Evolutionary conservation across 2,329 filamentous ascomycete genomes (phyloP).

Genomic region (Phyllachora maydis): DNA sequence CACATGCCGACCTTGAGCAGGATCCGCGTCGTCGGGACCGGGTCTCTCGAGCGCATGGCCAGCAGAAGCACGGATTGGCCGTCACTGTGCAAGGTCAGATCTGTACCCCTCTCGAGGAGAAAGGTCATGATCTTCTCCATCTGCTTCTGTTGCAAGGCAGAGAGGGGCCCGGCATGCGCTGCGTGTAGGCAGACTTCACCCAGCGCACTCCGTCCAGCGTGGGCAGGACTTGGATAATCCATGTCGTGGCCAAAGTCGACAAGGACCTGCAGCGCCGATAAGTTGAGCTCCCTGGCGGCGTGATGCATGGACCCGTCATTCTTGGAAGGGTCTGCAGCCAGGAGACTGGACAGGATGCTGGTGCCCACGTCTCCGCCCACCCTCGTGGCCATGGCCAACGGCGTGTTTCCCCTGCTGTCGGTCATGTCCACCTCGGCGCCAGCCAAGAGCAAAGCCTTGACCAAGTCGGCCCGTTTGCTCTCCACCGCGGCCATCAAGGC

Average conservation of each 20-base stretch:
- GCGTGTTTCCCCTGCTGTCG: conserved; percentile 35
- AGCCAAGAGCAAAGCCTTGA: conserved; percentile 31
- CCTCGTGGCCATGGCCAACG: conserved; percentile 36
- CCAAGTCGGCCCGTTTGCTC: conserved; percentile 31
- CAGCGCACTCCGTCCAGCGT: conserved; percentile 40
- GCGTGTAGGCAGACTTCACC: conserved; percentile 41
- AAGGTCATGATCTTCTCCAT: conserved; percentile 36
- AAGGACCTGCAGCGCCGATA: conserved; percentile 32
- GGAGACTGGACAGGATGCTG: conserved; percentile 29
- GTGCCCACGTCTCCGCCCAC: conserved; percentile 30
- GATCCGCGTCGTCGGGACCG: conserved; percentile 30
- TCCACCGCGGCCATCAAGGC: conserved; percentile 39
- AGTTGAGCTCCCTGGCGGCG: conserved; percentile 35
- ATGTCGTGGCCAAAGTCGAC: conserved; percentile 38
- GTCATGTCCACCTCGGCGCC: conserved; percentile 37
- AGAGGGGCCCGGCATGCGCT: conserved; percentile 21
- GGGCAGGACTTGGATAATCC: conserved; percentile 41
- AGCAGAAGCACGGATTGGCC: conserved; percentile 38
- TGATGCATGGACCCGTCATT: conserved; percentile 50
- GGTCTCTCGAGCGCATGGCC: conserved; percentile 34
- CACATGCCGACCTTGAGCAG: conserved; percentile 43
- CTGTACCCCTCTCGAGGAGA: conserved; percentile 33
- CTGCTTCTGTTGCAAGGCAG: conserved; percentile 23
- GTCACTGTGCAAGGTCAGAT: conserved; percentile 30
- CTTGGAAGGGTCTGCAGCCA: conserved; percentile 31